A percentile compares a stretch with the other conserved stretches of the same genome.
Conservation (phyloP, 108 stramenopile genomes). For the Fragilaria radians region DNA sequence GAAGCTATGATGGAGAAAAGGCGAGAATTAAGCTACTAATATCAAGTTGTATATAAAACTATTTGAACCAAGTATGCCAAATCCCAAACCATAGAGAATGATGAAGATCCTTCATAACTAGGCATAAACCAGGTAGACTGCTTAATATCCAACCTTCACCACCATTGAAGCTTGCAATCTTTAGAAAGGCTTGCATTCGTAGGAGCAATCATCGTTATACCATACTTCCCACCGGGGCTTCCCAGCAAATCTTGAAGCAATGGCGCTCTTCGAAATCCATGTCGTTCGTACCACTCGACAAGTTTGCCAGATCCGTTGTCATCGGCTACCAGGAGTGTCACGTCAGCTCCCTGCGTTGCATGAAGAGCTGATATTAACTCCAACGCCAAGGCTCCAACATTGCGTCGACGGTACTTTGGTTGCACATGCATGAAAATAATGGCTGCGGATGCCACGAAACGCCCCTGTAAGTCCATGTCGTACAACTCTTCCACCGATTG, state of each 20-base stretch:
- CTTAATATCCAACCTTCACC: constrained; percentile 37
- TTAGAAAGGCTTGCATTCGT: constrained; percentile 38
- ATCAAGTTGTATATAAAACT: no score
- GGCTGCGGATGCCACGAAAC: constrained; percentile 37
- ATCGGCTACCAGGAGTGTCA: constrained; percentile 69
- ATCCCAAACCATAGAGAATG: no score
- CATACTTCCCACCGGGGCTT: constrained; percentile 45
- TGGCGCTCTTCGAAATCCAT: constrained; percentile 55
- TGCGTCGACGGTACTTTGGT: constrained; percentile 40
- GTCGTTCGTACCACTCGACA: constrained; percentile 60
- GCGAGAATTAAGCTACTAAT: no score
- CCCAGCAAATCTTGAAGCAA: constrained; percentile 66
- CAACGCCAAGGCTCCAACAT: constrained; percentile 57
- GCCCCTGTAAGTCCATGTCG: constrained; percentile 23
- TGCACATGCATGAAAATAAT: constrained; percentile 85
- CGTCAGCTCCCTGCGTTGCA: constrained; percentile 49
- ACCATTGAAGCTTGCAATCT: constrained; percentile 54
- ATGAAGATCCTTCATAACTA: no score
- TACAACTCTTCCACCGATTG: constrained; percentile 60
- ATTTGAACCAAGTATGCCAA: no score
- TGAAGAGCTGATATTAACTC: constrained; percentile 71
- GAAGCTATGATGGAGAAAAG: no score
- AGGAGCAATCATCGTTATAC: constrained; percentile 70
- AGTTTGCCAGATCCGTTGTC: constrained; percentile 64
- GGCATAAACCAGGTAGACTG: no score